phyloP scores from a whole-genome alignment of 1,284 basidiomycete genomes.

The Heterobasidion occidentale region DNA sequence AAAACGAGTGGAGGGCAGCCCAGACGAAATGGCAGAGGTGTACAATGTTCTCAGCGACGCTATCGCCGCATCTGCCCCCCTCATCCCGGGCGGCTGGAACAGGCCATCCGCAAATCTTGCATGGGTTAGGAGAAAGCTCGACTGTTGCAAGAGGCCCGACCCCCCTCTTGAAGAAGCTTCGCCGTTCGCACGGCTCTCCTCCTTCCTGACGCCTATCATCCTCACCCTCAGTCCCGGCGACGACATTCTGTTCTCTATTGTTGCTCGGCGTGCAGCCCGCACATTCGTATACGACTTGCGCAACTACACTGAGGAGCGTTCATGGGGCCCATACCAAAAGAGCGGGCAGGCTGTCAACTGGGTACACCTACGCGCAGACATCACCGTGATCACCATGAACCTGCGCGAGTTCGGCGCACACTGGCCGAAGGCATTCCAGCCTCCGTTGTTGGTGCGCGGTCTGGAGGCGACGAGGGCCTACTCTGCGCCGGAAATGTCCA shows the following conservation, averaged over 20 bases:
- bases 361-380: conserved; percentile 49
- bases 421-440: conserved; percentile 26
- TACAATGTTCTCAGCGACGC: conserved; percentile 34
- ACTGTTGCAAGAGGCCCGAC: conserved; percentile 5
- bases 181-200: conserved; percentile 23
- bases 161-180: conserved; percentile 6
- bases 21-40: conserved; percentile 19
- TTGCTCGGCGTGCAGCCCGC: conserved; percentile 37
- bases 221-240: conserved; percentile 27
- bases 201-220: conserved; percentile 33
- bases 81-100: conserved; percentile 14
- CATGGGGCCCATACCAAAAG: conserved; percentile 49
- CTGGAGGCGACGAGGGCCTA: conserved; percentile 42
- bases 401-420: conserved; percentile 37
- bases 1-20: background rate
- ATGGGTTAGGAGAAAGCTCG: conserved; percentile 24
- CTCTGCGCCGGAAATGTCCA: conserved; percentile 36
- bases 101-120: conserved; percentile 16
- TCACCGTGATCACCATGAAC: conserved; percentile 53
- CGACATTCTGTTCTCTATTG: conserved; percentile 19
- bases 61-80: conserved; percentile 32
- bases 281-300: conserved; percentile 55
- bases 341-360: conserved; percentile 37
- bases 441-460: conserved; percentile 28
- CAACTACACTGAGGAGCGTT: conserved; percentile 40